Evolutionary conservation across 2,329 filamentous ascomycete species (phyloP), one percentile per base, ranked within the genome.

Genomic region (Penicillium aurantiogriseum): DNA sequence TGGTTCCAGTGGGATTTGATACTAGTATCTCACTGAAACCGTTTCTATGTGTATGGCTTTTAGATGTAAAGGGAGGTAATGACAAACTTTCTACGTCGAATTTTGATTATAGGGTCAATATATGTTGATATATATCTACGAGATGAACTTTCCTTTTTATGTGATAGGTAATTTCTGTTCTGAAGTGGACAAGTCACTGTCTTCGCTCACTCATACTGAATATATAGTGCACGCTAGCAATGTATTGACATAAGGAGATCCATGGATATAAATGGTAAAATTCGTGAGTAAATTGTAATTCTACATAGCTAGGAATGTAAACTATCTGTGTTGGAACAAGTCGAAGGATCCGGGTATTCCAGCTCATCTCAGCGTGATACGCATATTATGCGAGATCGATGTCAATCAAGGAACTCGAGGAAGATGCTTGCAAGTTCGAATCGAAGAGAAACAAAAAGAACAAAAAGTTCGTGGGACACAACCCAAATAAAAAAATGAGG

Each of bases 281-380:
- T 39, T 35, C 46, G 25, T 33, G 6, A 35, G 15, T 53, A 50
- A 25, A 57, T 31, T 53, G 21, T 45, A 53, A 53, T 25, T 53
- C 48, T 57, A 57, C 40, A 57, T 49, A 44, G 47, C 25, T 55
- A 50, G 51, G 57, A 44, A 39, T 50, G 55, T 38, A 49, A 53
- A 58, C 40, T 52, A 46, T 44, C 39, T 46, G 48, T 45, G 31
- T n/a, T 49, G 47, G 42, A 58, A 63, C 51, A 64, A 50, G 29
- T 36, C 21, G 15, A 47, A 43, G 35, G 29, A 48, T 46, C 56
- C 36, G 57, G 58, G 58, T 58, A 56, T 62, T 59, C 51, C 42
- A 50, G 55, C 52, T 54, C 56, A 59, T 58, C 38, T 63, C 51
- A 57, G 44, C 57, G 48, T 56, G 35, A 45, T 35, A 52, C 25